Evolutionary conservation across 1,284 basidiomycete genomes (phyloP).

Genomic region (Xerocomus cyaneibrunnescens): DNA sequence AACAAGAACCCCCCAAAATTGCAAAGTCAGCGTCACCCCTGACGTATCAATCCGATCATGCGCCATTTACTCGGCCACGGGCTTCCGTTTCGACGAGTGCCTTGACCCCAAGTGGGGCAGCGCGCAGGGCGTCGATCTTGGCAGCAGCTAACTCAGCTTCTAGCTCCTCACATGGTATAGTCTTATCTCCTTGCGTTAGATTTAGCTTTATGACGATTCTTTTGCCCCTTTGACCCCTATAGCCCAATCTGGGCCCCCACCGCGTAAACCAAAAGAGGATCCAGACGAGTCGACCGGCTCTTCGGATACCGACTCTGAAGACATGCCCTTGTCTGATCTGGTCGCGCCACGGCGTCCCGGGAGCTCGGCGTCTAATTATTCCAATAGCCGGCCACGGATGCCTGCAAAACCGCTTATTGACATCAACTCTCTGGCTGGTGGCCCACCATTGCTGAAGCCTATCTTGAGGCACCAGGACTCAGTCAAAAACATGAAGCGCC

Average conservation of each 20-base stretch:
- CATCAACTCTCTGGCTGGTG: slow-evolving; percentile 37
- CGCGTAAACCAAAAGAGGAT: slow-evolving; percentile 8
- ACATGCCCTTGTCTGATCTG: slow-evolving; percentile 43
- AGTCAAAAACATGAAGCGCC: slow-evolving; percentile 19
- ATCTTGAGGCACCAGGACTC: slow-evolving; percentile 30
- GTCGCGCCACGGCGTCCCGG: slow-evolving; percentile 45
- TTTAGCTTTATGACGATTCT: not conserved
- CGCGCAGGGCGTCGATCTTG: slow-evolving; percentile 38
- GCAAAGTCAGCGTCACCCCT: slow-evolving; percentile 6
- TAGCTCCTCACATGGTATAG: slow-evolving; percentile 18
- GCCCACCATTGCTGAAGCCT: slow-evolving; percentile 32
- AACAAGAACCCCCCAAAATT: slow-evolving; percentile 3
- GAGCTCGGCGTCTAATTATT: slow-evolving; percentile 41
- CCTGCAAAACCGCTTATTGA: slow-evolving; percentile 52
- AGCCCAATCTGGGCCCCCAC: slow-evolving; percentile 13
- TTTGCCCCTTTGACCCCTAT: not conserved
- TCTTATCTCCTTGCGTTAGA: not conserved
- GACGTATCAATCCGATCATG: slow-evolving; percentile 14
- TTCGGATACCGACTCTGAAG: slow-evolving; percentile 39
- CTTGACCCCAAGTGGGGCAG: slow-evolving; percentile 38
- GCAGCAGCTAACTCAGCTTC: slow-evolving; percentile 23
- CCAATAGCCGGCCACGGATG: slow-evolving; percentile 31
- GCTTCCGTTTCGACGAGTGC: slow-evolving; percentile 43
- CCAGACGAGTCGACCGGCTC: slow-evolving; percentile 26
- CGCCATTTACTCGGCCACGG: slow-evolving; percentile 15